These are phyloP conservation scores for Mortierella sp. DNA, from an alignment of 371 early-diverging fungal species.

Conservation along the genomic window DNA sequence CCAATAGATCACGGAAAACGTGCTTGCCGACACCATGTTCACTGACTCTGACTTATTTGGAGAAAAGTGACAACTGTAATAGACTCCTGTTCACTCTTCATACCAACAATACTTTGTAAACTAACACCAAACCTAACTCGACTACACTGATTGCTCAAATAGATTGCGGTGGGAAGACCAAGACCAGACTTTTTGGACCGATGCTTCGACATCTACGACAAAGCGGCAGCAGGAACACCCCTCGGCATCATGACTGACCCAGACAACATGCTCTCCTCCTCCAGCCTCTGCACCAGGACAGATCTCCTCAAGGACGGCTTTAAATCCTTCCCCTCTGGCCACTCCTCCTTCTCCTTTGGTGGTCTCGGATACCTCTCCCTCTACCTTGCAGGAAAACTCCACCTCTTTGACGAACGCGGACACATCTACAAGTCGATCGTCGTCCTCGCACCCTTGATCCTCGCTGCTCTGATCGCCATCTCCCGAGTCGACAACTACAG, in stretches of 20 bases:
- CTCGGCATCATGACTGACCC: slow-evolving; percentile 60
- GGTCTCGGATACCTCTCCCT: slow-evolving; percentile 79
- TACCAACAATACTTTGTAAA: neutral
- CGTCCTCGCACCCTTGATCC: slow-evolving; percentile 70
- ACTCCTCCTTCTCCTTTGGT: slow-evolving; percentile 87
- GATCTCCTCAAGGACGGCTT: slow-evolving; percentile 82
- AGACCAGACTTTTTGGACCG: slow-evolving; percentile 94
- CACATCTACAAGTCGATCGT: slow-evolving; percentile 78
- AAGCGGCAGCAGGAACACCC: slow-evolving; percentile 31
- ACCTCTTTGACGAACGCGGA: slow-evolving; percentile 78
- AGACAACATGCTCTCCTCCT: slow-evolving; percentile 66
- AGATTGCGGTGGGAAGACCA: slow-evolving; percentile 75
- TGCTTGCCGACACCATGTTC: neutral
- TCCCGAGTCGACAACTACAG: slow-evolving; percentile 84
- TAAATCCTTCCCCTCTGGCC: slow-evolving; percentile 95
- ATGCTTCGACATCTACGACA: slow-evolving; percentile 74
- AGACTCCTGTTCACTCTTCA: neutral
- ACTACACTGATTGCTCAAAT: neutral
- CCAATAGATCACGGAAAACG: neutral
- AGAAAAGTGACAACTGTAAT: neutral
- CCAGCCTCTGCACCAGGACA: slow-evolving; percentile 73
- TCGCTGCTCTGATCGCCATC: slow-evolving; percentile 78
- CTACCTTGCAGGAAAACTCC: slow-evolving; percentile 80
- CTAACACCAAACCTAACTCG: neutral
- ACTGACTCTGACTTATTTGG: neutral